phyloP scores from a whole-genome alignment of 257 asterid species.

The Buddleja alternifolia region DNA sequence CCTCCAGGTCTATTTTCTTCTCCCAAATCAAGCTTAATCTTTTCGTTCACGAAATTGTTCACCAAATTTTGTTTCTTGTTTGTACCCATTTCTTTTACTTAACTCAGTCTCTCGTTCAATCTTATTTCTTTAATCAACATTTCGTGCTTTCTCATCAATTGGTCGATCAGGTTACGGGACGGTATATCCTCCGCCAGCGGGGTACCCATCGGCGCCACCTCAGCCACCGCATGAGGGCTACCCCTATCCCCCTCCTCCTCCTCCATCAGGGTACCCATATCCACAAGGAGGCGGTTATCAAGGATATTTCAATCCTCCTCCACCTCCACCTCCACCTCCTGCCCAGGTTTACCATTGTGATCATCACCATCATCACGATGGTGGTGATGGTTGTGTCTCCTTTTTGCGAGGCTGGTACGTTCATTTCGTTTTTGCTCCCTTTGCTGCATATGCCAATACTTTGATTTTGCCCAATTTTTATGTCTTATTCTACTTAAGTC shows the following conservation, averaged over 20 bases:
- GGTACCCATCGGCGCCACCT: conserved; percentile 63
- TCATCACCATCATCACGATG: conserved; percentile 50
- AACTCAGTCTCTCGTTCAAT: not conserved
- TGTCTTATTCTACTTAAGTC: not conserved
- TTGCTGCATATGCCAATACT: not conserved
- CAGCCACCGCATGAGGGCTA: conserved; percentile 52
- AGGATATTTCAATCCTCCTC: conserved; percentile 64
- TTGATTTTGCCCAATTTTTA: not conserved
- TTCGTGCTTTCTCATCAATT: not conserved
- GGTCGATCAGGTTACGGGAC: conserved; percentile 50
- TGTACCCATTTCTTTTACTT: not conserved
- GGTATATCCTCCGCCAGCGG: conserved; percentile 61
- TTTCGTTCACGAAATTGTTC: not conserved
- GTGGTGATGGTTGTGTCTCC: conserved; percentile 49
- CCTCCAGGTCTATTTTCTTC: conserved; percentile 48
- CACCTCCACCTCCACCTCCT: conserved; percentile 47
- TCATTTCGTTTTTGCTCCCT: not conserved
- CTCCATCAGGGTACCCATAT: conserved; percentile 51
- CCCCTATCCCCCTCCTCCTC: conserved; percentile 52
- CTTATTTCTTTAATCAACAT: not conserved
- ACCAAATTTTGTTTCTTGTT: not conserved
- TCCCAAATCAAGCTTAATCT: not conserved
- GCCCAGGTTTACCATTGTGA: conserved; percentile 49
- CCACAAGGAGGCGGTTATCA: conserved; percentile 66
- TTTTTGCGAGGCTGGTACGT: conserved; percentile 77